Percentiles rank a stretch among this genome's conserved stretches.
Conservation (phyloP, 495 filamentous ascomycete genomes). For the Penicillium maclennaniae region DNA sequence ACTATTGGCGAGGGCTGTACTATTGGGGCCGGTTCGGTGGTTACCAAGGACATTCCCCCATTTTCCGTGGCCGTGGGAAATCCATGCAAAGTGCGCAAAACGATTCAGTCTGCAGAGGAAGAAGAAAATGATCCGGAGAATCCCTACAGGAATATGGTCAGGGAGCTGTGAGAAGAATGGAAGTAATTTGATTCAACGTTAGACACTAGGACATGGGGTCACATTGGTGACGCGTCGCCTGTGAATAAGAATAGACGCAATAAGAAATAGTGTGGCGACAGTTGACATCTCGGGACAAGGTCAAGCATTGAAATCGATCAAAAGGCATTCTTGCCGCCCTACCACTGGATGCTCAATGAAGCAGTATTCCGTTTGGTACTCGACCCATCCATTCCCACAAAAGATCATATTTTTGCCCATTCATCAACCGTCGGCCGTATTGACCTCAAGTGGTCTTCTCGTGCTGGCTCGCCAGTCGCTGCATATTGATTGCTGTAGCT, state of each 20-base stretch:
- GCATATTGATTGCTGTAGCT: conserved; percentile 67
- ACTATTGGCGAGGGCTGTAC: conserved; percentile 46
- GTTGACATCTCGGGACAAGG: background rate
- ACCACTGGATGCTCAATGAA: background rate
- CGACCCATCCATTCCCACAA: background rate
- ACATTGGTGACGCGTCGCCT: background rate
- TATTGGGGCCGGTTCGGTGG: conserved; percentile 40
- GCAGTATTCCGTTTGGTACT: background rate
- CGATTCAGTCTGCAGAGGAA: conserved; percentile 17
- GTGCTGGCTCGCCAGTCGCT: conserved; percentile 64
- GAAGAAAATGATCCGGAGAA: conserved; percentile 19
- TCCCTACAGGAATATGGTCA: conserved; percentile 11
- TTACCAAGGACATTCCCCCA: conserved; percentile 41
- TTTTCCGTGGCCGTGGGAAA: conserved; percentile 37
- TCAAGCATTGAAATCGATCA: background rate
- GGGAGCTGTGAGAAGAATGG: background rate
- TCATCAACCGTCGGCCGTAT: background rate
- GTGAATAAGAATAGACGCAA: background rate
- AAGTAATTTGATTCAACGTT: background rate
- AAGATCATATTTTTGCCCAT: background rate
- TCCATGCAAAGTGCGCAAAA: conserved; percentile 22
- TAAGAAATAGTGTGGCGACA: background rate
- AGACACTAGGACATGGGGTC: background rate
- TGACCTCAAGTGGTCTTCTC: conserved; percentile 4
- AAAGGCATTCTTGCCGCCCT: background rate